Evolutionary conservation across 2,329 filamentous ascomycete genomes (phyloP).

Genomic region (Sporothrix brasiliensis): DNA sequence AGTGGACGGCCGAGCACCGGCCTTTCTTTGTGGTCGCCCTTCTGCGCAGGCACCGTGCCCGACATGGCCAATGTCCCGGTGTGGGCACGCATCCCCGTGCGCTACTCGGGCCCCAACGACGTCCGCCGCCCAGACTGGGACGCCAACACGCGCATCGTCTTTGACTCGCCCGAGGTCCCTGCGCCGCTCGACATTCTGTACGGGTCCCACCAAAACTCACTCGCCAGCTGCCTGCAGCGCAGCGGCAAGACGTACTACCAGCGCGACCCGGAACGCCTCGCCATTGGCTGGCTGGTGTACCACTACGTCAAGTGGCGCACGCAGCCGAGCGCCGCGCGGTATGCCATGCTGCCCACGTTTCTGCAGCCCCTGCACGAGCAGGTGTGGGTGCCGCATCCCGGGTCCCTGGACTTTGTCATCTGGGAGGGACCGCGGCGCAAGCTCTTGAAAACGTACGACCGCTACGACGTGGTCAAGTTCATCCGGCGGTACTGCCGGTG

Average conservation of each 20-base stretch:
- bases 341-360: constrained; percentile 8
- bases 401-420: constrained; percentile 22
- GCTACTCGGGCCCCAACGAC: neutral
- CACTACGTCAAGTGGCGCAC: constrained; percentile 31
- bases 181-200: constrained; percentile 26
- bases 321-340: constrained; percentile 15
- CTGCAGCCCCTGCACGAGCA: constrained; percentile 24
- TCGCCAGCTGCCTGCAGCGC: constrained; percentile 27
- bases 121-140: constrained; percentile 22
- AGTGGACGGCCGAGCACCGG: no score
- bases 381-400: constrained; percentile 13
- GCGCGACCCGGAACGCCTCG: constrained; percentile 12
- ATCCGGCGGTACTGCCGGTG: constrained; percentile 27
- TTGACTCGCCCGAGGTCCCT: constrained; percentile 21
- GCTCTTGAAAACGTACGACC: neutral
- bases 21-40: no score
- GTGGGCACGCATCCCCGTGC: constrained; percentile 24
- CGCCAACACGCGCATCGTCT: constrained; percentile 21
- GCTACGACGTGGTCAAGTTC: constrained; percentile 21
- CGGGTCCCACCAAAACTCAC: constrained; percentile 11
- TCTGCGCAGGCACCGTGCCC: no score
- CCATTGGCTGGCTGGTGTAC: constrained; percentile 20
- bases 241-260: constrained; percentile 16
- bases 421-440: constrained; percentile 24
- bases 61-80: neutral